Conservation (phyloP, 176 grass and related monocot genomes). For the Puya raimondii region DNA sequence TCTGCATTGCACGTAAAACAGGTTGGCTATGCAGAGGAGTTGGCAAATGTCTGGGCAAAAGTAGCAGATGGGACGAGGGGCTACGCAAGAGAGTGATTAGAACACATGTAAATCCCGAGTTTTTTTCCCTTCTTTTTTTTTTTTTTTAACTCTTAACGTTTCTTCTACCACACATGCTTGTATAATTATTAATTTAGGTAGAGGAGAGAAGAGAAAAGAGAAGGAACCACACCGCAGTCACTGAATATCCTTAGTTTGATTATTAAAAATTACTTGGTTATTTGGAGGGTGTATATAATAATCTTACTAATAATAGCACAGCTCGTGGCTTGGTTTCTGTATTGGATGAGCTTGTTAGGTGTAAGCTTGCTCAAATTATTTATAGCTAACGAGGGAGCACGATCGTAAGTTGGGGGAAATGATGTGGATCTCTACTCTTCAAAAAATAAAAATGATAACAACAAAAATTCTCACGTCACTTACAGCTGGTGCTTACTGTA, state of each 20-base stretch:
- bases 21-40: slow-evolving; percentile 82
- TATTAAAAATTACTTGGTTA: background rate
- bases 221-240: background rate
- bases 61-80: slow-evolving; percentile 65
- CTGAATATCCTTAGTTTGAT: background rate
- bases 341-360: too few relatives aligned
- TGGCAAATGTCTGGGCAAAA: slow-evolving; percentile 72
- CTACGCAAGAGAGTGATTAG: slow-evolving; percentile 33
- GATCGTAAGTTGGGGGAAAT: too few relatives aligned
- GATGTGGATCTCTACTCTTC: too few relatives aligned
- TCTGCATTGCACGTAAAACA: slow-evolving; percentile 22
- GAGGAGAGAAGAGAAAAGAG: background rate
- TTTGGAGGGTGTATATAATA: too few relatives aligned
- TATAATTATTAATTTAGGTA: slow-evolving; percentile 47
- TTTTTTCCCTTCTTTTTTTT: too few relatives aligned
- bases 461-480: too few relatives aligned
- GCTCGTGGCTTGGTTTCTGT: too few relatives aligned
- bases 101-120: background rate
- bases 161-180: slow-evolving; percentile 13
- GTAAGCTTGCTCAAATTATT: too few relatives aligned
- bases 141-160: slow-evolving; percentile 8
- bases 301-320: too few relatives aligned
- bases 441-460: too few relatives aligned
- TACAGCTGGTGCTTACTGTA: too few relatives aligned
- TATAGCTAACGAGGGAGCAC: too few relatives aligned